Evolutionary conservation across 495 filamentous ascomycete genomes (phyloP).

Genomic region (Schizothecium vesticola): DNA sequence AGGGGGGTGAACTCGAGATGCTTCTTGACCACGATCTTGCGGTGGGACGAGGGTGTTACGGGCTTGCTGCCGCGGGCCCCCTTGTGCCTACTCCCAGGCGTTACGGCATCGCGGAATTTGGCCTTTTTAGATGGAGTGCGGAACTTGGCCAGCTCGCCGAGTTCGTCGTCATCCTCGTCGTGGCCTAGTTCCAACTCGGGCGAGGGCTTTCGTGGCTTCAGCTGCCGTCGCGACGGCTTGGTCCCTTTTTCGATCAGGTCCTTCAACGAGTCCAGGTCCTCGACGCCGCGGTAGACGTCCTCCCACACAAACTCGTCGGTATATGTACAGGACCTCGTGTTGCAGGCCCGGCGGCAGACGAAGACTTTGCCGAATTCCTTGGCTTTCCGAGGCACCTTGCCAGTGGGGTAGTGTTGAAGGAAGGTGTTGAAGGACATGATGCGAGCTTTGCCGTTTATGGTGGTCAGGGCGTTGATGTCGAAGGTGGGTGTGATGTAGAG

Average conservation of each 20-base stretch:
- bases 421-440: slow-evolving; percentile 71
- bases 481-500: slow-evolving; percentile 82
- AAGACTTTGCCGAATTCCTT: slow-evolving; percentile 83
- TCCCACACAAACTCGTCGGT: slow-evolving; percentile 94
- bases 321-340: slow-evolving; percentile 80
- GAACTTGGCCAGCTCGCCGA: slow-evolving; percentile 39
- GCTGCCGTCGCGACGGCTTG: slow-evolving; percentile 58
- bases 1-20: slow-evolving; percentile 93
- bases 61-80: slow-evolving; percentile 35
- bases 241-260: slow-evolving; percentile 63
- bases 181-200: slow-evolving; percentile 46
- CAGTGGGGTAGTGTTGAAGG: slow-evolving; percentile 62
- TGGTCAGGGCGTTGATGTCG: slow-evolving; percentile 78
- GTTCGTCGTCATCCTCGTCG: slow-evolving; percentile 32
- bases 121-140: slow-evolving; percentile 36
- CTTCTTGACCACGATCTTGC: slow-evolving; percentile 75
- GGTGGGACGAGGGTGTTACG: slow-evolving; percentile 64
- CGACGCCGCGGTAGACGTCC: slow-evolving; percentile 63
- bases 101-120: slow-evolving; percentile 23
- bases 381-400: slow-evolving; percentile 66
- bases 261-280: slow-evolving; percentile 58
- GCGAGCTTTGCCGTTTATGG: slow-evolving; percentile 81
- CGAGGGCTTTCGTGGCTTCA: slow-evolving; percentile 31
- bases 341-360: slow-evolving; percentile 83
- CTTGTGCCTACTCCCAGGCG: slow-evolving; percentile 36